Conservation (phyloP, 2,329 filamentous ascomycete species). For the Dothideomycetidae sp. region DNA sequence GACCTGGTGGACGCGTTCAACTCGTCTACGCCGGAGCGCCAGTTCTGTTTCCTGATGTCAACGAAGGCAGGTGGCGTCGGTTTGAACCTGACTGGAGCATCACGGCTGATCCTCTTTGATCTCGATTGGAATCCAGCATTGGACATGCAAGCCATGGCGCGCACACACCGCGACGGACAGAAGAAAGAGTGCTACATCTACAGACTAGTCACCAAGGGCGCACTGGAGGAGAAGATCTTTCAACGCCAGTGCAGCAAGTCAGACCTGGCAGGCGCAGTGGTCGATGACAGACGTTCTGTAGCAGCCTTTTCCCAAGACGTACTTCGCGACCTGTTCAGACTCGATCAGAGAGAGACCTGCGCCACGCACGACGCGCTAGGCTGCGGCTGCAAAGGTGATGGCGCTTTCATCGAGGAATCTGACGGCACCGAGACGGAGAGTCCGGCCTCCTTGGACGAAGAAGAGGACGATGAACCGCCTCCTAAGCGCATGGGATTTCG, state of each 20-base stretch:
- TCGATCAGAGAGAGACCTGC: constrained; percentile 46
- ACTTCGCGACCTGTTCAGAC: constrained; percentile 49
- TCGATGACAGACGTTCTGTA: constrained; percentile 48
- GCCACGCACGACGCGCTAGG: constrained; percentile 55
- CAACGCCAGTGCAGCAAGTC: constrained; percentile 59
- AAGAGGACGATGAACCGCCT: constrained; percentile 19
- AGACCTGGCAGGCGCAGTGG: constrained; percentile 55
- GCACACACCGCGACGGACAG: constrained; percentile 59
- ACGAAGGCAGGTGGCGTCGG: constrained; percentile 58
- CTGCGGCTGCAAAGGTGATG: constrained; percentile 47
- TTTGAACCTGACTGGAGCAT: constrained; percentile 57
- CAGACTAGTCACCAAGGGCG: constrained; percentile 53
- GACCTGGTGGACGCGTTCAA: constrained; percentile 58
- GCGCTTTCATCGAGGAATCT: constrained; percentile 21
- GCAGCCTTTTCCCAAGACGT: constrained; percentile 53
- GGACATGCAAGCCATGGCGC: constrained; percentile 60
- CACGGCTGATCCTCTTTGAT: constrained; percentile 55
- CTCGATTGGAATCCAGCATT: constrained; percentile 65
- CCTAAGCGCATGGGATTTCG: constrained; percentile 22
- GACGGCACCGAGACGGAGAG: constrained; percentile 8
- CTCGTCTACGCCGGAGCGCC: constrained; percentile 37
- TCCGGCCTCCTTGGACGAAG: constrained; percentile 6
- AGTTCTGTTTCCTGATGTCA: constrained; percentile 57
- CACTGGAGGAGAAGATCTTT: constrained; percentile 56
- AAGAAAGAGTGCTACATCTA: constrained; percentile 55